Conservation (phyloP, 768 basidiomycete genomes). For the Russula sp. region DNA sequence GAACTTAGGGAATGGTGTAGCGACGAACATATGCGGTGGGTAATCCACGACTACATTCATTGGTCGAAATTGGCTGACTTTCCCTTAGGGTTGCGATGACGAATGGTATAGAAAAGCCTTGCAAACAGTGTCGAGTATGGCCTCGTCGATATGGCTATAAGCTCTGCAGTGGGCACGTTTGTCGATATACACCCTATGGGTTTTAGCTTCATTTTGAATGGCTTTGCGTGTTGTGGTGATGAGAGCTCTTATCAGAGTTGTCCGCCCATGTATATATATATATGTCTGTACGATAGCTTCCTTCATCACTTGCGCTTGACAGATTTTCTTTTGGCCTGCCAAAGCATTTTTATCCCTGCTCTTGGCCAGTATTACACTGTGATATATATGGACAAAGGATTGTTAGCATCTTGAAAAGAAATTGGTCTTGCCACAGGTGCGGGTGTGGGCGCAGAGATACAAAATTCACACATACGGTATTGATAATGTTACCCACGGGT, state of each 20-base stretch:
- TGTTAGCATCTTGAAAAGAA: too few relatives aligned
- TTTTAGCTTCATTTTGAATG: neutral
- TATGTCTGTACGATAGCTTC: neutral
- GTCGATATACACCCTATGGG: neutral
- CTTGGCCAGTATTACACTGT: neutral
- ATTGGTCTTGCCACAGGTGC: too few relatives aligned
- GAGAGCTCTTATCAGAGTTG: neutral
- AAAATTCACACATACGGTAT: too few relatives aligned
- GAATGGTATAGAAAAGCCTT: neutral
- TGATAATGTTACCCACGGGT: too few relatives aligned
- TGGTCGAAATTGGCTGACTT: neutral
- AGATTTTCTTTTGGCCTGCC: neutral
- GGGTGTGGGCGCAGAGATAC: too few relatives aligned
- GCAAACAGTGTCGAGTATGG: neutral
- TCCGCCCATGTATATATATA: neutral
- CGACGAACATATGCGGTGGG: conserved; percentile 1
- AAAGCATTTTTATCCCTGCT: neutral
- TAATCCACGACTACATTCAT: neutral
- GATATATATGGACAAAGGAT: too few relatives aligned
- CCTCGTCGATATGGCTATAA: neutral
- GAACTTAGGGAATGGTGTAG: conserved; percentile 8
- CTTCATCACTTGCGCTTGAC: neutral
- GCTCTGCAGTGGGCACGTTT: neutral
- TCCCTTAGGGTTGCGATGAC: neutral
- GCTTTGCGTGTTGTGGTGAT: neutral